Percentiles rank a stretch among this genome's conserved stretches.
Conservation (phyloP, 2,329 filamentous ascomycete genomes). For the Tympanopsis confertula region DNA sequence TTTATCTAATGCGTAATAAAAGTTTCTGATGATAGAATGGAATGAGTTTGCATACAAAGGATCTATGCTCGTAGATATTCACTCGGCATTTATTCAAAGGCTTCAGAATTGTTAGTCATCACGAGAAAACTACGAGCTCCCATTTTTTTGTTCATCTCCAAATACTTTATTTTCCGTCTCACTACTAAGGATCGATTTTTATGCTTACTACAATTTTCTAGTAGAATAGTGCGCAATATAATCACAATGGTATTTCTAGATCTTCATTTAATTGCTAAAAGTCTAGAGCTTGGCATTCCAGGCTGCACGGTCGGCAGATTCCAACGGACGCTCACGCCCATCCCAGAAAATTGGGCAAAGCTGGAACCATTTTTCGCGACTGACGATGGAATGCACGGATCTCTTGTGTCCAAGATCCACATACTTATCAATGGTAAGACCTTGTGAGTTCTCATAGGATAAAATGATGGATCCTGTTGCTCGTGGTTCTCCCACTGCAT, state of each 20-base stretch:
- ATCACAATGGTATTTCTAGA: not conserved
- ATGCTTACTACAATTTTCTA: too few species aligned
- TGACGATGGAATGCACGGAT: conserved; percentile 19
- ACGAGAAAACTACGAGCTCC: too few species aligned
- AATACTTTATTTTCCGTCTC: too few species aligned
- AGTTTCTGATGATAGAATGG: too few species aligned
- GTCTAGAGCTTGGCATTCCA: conserved; percentile 31
- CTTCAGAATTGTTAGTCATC: too few species aligned
- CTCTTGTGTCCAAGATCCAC: conserved; percentile 25
- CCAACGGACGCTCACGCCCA: conserved; percentile 26
- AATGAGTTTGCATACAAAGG: too few species aligned
- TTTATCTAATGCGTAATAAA: too few species aligned
- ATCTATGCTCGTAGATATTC: too few species aligned
- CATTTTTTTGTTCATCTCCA: too few species aligned
- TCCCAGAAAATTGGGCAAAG: conserved; percentile 35
- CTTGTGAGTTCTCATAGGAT: conserved; percentile 16
- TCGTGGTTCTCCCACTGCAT: conserved; percentile 27
- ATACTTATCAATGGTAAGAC: conserved; percentile 17
- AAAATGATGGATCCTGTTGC: conserved; percentile 8
- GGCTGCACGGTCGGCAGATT: conserved; percentile 28
- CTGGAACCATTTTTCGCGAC: conserved; percentile 26
- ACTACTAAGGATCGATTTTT: too few species aligned
- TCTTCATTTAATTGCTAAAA: conserved; percentile 4
- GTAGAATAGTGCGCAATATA: not conserved
- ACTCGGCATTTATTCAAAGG: too few species aligned